Evolutionary conservation across 495 filamentous ascomycete genomes (phyloP).

Genomic region (Apiosordaria backusii): DNA sequence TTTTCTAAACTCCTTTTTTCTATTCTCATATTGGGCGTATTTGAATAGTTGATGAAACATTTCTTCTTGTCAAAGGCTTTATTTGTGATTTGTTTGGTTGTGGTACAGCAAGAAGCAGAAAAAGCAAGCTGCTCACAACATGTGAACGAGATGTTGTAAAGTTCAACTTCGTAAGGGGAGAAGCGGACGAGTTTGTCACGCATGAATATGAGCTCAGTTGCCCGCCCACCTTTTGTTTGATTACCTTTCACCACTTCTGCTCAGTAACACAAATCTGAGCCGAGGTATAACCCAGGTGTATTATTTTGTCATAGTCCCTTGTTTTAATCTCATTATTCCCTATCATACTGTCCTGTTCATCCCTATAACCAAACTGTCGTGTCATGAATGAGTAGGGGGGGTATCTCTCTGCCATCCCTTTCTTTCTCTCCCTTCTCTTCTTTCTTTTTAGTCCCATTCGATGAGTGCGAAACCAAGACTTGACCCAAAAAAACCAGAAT

Average conservation of each 20-base stretch:
- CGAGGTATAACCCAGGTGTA: too few relatives aligned
- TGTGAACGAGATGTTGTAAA: too few relatives aligned
- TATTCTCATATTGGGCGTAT: background rate
- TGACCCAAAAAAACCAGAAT: background rate
- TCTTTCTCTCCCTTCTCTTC: slow-evolving; percentile 13
- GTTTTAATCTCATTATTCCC: slow-evolving; percentile 1
- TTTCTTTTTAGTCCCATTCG: slow-evolving; percentile 24
- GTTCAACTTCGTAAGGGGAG: too few relatives aligned
- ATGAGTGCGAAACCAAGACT: background rate
- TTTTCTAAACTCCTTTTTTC: background rate
- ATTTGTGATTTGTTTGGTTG: too few relatives aligned
- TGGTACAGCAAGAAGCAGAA: too few relatives aligned
- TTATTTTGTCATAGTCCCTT: slow-evolving; percentile 7
- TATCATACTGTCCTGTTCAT: background rate
- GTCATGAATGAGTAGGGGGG: background rate
- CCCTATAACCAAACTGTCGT: background rate
- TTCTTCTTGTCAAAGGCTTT: background rate
- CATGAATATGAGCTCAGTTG: too few relatives aligned
- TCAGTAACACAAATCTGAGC: too few relatives aligned
- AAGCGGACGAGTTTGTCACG: too few relatives aligned
- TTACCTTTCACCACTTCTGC: too few relatives aligned
- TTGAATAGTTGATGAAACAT: background rate
- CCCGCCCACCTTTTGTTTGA: too few relatives aligned
- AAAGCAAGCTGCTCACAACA: too few relatives aligned
- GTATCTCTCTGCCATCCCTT: background rate